Conservation (phyloP, 2,329 filamentous ascomycete genomes). For the Byssothecium circinans region DNA sequence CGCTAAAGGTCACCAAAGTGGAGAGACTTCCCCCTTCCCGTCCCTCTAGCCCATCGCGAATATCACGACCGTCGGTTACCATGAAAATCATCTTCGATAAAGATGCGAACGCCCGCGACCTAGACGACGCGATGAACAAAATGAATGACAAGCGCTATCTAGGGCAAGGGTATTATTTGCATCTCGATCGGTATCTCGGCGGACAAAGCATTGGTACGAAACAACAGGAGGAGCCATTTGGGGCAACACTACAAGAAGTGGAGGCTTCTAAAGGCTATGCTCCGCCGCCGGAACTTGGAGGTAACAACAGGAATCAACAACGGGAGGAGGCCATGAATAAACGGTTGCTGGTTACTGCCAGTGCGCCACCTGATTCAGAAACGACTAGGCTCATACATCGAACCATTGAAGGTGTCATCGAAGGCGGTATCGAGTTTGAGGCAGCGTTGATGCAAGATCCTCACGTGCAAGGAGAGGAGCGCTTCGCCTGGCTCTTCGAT, state of each 20-base stretch:
- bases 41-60: constrained; percentile 12
- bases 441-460: constrained; percentile 85
- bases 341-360: constrained; percentile 51
- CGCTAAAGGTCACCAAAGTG: constrained; percentile 37
- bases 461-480: constrained; percentile 81
- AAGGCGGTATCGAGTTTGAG: constrained; percentile 84
- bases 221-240: constrained; percentile 31
- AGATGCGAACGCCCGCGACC: constrained; percentile 27
- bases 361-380: constrained; percentile 74
- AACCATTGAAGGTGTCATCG: constrained; percentile 76
- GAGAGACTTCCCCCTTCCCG: constrained; percentile 29
- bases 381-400: constrained; percentile 84
- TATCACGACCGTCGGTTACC: constrained; percentile 25
- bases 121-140: constrained; percentile 36
- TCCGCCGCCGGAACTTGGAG: constrained; percentile 31
- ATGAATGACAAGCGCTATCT: constrained; percentile 40
- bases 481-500: constrained; percentile 94
- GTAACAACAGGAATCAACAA: constrained; percentile 20
- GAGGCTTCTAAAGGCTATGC: constrained; percentile 34
- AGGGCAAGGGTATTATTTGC: constrained; percentile 37
- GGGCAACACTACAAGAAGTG: constrained; percentile 31
- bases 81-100: constrained; percentile 41
- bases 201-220: constrained; percentile 25
- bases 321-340: constrained; percentile 23
- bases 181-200: constrained; percentile 37